phyloP scores from a whole-genome alignment of 805 yeast species.

The Nakazawaea peltata region DNA sequence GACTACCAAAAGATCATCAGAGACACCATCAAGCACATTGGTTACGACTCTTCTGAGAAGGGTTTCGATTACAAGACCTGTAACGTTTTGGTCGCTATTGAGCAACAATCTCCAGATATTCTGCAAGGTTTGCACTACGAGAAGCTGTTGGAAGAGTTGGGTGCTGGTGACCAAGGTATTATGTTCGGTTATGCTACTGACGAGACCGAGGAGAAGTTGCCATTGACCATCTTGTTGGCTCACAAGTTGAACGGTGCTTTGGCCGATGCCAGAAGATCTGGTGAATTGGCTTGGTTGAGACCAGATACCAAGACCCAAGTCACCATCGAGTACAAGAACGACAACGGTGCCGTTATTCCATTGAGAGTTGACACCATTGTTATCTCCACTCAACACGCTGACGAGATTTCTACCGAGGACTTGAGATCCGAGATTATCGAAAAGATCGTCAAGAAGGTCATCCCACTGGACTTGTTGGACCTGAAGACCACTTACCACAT shows the following conservation, averaged over 20 bases:
- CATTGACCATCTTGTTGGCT: constrained; percentile 87
- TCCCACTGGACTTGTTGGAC: constrained; percentile 84
- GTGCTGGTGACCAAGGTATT: constrained; percentile 99
- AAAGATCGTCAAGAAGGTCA: constrained; percentile 85
- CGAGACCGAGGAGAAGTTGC: constrained; percentile 96
- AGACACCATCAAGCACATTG: constrained; percentile 97
- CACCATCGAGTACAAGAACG: constrained; percentile 92
- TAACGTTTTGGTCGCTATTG: constrained; percentile 97
- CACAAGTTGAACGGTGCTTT: constrained; percentile 95
- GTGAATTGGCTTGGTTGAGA: constrained; percentile 92
- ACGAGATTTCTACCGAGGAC: constrained; percentile 88
- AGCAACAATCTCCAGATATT: constrained; percentile 98
- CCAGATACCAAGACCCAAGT: constrained; percentile 99
- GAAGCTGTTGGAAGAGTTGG: constrained; percentile 90
- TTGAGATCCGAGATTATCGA: constrained; percentile 70
- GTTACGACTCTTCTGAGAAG: constrained; percentile 91
- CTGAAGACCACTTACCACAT: constrained; percentile 95
- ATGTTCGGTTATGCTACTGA: constrained; percentile 99
- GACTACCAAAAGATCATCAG: constrained; percentile 97
- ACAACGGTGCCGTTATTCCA: constrained; percentile 93
- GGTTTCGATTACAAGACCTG: constrained; percentile 99
- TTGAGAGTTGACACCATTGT: constrained; percentile 96
- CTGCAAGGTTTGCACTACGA: constrained; percentile 99
- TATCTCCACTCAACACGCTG: constrained; percentile 97
- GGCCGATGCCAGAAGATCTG: constrained; percentile 96